Base-by-base conservation (phyloP, 2,329 filamentous ascomycete species). In the Aspergillus ruber region DNA sequence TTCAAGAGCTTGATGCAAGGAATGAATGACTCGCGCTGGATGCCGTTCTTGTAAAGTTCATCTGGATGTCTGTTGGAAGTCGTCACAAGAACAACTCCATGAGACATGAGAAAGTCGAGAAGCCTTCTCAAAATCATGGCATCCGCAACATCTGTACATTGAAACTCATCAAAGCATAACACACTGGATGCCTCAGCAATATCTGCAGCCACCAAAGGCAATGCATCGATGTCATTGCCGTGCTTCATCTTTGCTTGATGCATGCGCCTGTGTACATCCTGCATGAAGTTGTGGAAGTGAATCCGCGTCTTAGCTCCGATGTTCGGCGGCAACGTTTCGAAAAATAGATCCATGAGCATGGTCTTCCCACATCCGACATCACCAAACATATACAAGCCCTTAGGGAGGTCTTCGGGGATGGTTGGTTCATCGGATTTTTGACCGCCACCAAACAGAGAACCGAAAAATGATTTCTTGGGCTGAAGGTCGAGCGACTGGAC, bases 221-320 rank as follows among this genome's bases (percentile, higher is more conserved):
- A 81, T 0, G 83, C 88, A 67, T 98, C 93, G 35, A 95, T 79
- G 57, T 96, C 90, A 63, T 84, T 90, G 25, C 93, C 93, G 66
- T 95, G 82, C 59, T 84, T 74, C 79, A 93, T 85, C 74, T 95
- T 96, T 71, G 95, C 84, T 64, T 82, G 83, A 73, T 97, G 93
- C 60, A 97, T 74, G 51, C 91, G 80, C 67, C 85, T 89, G 72
- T 98, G 93, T 43, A 97, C 86, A 67, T 95, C 88, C 69, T 97
- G 93, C 93, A 98, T 98, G 75, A 98, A 98, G 68, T 95, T 95
- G 75, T 97, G 90, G 71, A 98, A 98, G 74, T 98, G 93, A 62
- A 98, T 96, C 42, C 93, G 80, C 42, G 85, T 94, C 74, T 95
- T 96, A 27, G 83, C 82, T 48, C 77, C 79, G 55, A 97, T 90